phyloP scores from a whole-genome alignment of 2,329 filamentous ascomycete genomes.

The Exserohilum turcica region DNA sequence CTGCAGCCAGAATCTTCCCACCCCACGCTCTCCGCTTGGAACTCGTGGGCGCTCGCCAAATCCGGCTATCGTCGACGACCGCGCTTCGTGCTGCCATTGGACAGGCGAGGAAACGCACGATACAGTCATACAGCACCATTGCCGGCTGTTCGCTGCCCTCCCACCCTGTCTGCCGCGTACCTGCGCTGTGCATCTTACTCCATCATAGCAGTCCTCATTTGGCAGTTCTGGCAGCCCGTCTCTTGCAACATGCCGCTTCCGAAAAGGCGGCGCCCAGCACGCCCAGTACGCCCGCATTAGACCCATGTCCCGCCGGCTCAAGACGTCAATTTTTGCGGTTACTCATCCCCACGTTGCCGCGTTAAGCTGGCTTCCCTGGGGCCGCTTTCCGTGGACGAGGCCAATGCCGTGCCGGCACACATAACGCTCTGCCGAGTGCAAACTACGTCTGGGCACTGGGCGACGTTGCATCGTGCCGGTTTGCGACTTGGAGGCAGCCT shows the following conservation, averaged over 20 bases:
- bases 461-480: constrained; percentile 35
- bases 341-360: too few species aligned
- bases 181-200: constrained; percentile 21
- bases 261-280: constrained; percentile 23
- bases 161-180: constrained; percentile 15
- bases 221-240: constrained; percentile 13
- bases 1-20: too few species aligned
- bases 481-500: constrained; percentile 18
- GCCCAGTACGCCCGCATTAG: too few species aligned
- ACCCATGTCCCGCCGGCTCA: too few species aligned
- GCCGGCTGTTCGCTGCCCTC: constrained; percentile 13
- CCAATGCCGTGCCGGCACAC: too few species aligned
- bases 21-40: constrained; percentile 11
- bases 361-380: too few species aligned
- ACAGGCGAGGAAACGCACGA: too few species aligned
- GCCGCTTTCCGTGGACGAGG: too few species aligned
- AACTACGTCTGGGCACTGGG: constrained; percentile 18
- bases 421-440: too few species aligned
- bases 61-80: constrained; percentile 10
- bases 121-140: constrained; percentile 44
- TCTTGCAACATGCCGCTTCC: constrained; percentile 17
- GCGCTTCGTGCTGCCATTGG: constrained; percentile 26
- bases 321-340: too few species aligned
- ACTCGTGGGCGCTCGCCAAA: not conserved
- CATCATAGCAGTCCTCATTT: constrained; percentile 16